phyloP scores from a whole-genome alignment of 2,329 filamentous ascomycete genomes.

The Penicillium glabrum region DNA sequence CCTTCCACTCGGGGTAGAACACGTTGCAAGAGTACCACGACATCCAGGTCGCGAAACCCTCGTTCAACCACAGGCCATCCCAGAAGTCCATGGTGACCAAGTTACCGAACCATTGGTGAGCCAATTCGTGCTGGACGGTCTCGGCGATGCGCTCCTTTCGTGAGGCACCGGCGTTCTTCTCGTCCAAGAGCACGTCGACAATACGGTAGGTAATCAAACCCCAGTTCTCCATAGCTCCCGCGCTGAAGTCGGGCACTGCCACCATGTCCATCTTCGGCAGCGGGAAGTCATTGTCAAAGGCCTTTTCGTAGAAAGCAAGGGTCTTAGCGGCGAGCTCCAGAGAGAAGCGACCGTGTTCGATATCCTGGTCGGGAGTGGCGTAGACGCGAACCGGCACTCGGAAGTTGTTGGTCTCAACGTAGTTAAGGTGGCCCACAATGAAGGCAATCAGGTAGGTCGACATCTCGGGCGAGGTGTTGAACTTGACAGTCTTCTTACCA shows the following conservation, averaged over 20 bases:
- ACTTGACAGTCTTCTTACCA: constrained; percentile 80
- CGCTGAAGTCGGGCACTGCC: constrained; percentile 92
- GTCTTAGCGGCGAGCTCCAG: constrained; percentile 86
- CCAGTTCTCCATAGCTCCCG: constrained; percentile 99
- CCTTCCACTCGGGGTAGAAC: constrained; percentile 98
- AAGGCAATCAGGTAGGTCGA: constrained; percentile 95
- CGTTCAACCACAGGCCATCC: constrained; percentile 96
- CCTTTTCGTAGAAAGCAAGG: constrained; percentile 91
- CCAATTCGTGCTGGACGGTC: constrained; percentile 93
- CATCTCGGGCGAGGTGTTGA: constrained; percentile 91
- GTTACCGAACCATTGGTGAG: constrained; percentile 98
- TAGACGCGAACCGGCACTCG: constrained; percentile 92
- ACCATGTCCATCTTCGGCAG: constrained; percentile 96
- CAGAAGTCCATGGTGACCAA: constrained; percentile 98
- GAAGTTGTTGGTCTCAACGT: constrained; percentile 89
- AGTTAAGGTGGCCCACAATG: constrained; percentile 89
- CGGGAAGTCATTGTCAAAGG: constrained; percentile 83
- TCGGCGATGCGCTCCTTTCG: constrained; percentile 92
- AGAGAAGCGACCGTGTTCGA: constrained; percentile 88
- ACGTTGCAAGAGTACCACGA: constrained; percentile 91
- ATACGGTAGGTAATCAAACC: constrained; percentile 92
- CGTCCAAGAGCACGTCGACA: constrained; percentile 85
- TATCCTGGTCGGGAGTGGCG: constrained; percentile 83
- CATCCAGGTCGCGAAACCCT: constrained; percentile 90
- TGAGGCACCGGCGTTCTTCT: constrained; percentile 84